A percentile compares a stretch with the other conserved stretches of the same genome.
These are phyloP conservation scores for Neophaeococcomyces mojaviensis DNA, from an alignment of 2,329 filamentous ascomycete species.

Conservation along the genomic window DNA sequence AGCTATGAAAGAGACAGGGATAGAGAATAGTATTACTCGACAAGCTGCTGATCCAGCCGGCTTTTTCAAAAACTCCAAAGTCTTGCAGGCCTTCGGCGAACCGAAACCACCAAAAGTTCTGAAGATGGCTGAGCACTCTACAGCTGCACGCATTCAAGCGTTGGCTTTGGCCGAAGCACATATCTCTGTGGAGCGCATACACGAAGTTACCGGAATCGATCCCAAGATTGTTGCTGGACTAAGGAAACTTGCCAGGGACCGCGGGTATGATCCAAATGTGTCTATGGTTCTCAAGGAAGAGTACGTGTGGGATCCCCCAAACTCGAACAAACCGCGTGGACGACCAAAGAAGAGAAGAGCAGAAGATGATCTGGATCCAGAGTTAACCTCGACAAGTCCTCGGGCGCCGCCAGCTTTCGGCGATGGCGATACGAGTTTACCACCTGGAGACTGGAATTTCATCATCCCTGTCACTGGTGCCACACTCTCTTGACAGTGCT, in stretches of 20 bases:
- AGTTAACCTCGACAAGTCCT: constrained; percentile 7
- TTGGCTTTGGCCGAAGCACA: constrained; percentile 22
- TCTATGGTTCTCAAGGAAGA: constrained; percentile 25
- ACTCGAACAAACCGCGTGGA: constrained; percentile 19
- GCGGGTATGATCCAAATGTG: constrained; percentile 22
- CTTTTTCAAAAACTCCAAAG: constrained; percentile 20
- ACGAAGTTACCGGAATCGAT: constrained; percentile 24
- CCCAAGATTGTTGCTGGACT: constrained; percentile 22
- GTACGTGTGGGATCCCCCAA: constrained; percentile 24
- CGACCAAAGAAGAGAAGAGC: constrained; percentile 23
- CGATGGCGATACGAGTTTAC: constrained; percentile 15
- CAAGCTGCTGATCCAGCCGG: constrained; percentile 22
- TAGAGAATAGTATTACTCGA: constrained; percentile 23
- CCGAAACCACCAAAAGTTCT: constrained; percentile 22
- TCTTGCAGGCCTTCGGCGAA: constrained; percentile 16
- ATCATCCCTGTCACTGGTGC: constrained; percentile 19
- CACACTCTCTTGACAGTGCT: constrained; percentile 15
- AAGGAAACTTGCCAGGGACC: constrained; percentile 21
- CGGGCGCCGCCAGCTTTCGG: constrained; percentile 9
- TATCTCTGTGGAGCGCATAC: constrained; percentile 22
- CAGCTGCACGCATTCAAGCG: constrained; percentile 23
- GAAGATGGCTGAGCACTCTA: constrained; percentile 22
- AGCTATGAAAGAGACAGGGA: constrained; percentile 22
- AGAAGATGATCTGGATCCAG: constrained; percentile 28
- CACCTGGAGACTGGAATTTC: constrained; percentile 24